Evolutionary conservation across 345 rosid genomes (phyloP).

Genomic region (Cardamine occulta): DNA sequence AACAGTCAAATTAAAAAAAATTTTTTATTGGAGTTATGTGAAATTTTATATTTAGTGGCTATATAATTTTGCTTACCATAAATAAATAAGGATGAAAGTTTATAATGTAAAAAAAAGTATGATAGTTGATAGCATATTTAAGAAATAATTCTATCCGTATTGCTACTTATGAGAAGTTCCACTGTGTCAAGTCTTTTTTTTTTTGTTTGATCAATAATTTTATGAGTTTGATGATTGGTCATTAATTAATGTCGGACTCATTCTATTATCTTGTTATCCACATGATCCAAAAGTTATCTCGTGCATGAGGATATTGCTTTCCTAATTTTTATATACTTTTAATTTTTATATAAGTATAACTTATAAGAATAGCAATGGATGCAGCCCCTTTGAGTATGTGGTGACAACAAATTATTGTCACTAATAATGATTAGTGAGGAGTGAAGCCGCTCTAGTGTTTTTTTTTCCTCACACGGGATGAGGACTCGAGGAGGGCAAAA

Average conservation of each 20-base stretch:
- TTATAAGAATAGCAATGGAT: slow-evolving; percentile 6
- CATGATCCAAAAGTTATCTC: slow-evolving; percentile 31
- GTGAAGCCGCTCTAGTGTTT: neutral
- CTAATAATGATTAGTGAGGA: slow-evolving; percentile 22
- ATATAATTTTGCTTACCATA: neutral
- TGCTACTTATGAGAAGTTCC: slow-evolving; percentile 1
- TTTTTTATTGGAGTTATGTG: neutral
- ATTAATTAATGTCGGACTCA: slow-evolving; percentile 11
- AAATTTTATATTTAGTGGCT: neutral
- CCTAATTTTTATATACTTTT: neutral
- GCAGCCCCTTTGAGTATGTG: slow-evolving; percentile 14
- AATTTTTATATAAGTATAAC: neutral
- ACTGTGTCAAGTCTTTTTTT: neutral
- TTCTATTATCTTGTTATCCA: slow-evolving; percentile 10
- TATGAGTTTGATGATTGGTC: slow-evolving; percentile 32
- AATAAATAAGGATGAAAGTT: neutral
- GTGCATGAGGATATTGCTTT: slow-evolving; percentile 32
- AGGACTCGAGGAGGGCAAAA: slow-evolving; percentile 1
- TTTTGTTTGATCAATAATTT: slow-evolving; percentile 4
- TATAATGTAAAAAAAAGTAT: neutral
- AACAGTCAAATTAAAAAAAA: neutral
- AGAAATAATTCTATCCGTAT: neutral
- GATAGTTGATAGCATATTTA: neutral
- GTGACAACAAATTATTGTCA: slow-evolving; percentile 10
- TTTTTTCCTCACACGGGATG: slow-evolving; percentile 12